phyloP scores from a whole-genome alignment of 1,284 basidiomycete species.

The Taiwanofungus camphoratus region DNA sequence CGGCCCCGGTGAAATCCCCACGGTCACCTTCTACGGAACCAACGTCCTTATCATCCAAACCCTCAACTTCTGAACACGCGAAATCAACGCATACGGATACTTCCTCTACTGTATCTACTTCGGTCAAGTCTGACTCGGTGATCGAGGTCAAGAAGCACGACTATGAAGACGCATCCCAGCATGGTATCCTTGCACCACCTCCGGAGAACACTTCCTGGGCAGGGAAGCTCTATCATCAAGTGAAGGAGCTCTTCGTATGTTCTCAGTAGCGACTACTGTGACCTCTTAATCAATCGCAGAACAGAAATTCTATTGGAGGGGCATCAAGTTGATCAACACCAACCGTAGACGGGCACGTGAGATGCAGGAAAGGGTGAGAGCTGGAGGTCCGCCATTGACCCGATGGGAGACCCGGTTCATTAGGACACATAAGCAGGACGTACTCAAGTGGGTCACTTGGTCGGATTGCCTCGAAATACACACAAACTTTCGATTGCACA shows the following conservation, averaged over 20 bases:
- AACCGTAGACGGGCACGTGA: slow-evolving; percentile 47
- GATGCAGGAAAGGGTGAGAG: slow-evolving; percentile 49
- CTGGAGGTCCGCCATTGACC: slow-evolving; percentile 52
- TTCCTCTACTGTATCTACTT: slow-evolving; percentile 2
- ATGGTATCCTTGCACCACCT: slow-evolving; percentile 62
- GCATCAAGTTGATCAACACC: slow-evolving; percentile 62
- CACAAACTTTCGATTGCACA: slow-evolving; percentile 29
- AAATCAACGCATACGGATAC: not conserved
- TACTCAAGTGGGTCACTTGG: slow-evolving; percentile 63
- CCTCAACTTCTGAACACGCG: slow-evolving; percentile 6
- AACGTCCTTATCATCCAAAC: slow-evolving; percentile 8
- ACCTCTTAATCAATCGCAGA: slow-evolving; percentile 11
- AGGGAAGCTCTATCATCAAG: slow-evolving; percentile 56
- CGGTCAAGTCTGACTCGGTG: slow-evolving; percentile 19
- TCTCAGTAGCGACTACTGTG: not conserved
- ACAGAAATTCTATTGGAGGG: slow-evolving; percentile 77
- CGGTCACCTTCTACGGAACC: slow-evolving; percentile 16
- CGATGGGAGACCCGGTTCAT: slow-evolving; percentile 66
- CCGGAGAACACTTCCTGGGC: slow-evolving; percentile 54
- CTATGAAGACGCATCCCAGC: slow-evolving; percentile 54
- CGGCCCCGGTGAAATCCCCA: slow-evolving; percentile 54
- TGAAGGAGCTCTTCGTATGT: slow-evolving; percentile 61
- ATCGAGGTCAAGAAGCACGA: slow-evolving; percentile 54
- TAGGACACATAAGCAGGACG: slow-evolving; percentile 54
- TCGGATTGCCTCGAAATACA: too few relatives aligned